Conservation (phyloP, 1,284 basidiomycete genomes). For the Inonotus hispidus region DNA sequence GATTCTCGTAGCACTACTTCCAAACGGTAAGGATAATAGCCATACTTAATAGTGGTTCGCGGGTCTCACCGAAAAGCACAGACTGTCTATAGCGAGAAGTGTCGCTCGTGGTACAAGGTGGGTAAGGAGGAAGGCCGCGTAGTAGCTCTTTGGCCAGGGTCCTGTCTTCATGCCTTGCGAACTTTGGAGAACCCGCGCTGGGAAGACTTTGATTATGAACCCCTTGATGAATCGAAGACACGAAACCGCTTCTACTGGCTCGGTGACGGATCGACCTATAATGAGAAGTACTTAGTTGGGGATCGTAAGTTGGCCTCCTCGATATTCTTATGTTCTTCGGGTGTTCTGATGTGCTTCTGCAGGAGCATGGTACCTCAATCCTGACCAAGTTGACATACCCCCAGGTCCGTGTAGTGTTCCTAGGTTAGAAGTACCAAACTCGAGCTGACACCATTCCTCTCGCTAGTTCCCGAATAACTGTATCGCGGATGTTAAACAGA, state of each 20-base stretch:
- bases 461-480: not conserved
- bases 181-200: conserved; percentile 51
- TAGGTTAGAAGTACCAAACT: not conserved
- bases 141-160: conserved; percentile 57
- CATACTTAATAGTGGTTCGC: not conserved
- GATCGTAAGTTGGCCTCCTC: conserved; percentile 40
- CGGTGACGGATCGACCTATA: conserved; percentile 47
- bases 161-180: conserved; percentile 45
- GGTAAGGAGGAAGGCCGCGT: conserved; percentile 54
- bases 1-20: conserved; percentile 37
- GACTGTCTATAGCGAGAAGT: conserved; percentile 56
- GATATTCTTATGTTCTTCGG: not conserved
- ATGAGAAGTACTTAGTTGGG: conserved; percentile 37
- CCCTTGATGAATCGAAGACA: conserved; percentile 31
- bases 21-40: conserved; percentile 32
- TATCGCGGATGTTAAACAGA: no score
- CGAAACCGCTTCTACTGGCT: conserved; percentile 53
- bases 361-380: conserved; percentile 47
- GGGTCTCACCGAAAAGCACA: conserved; percentile 23
- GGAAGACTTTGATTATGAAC: conserved; percentile 60
- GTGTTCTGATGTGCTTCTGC: not conserved
- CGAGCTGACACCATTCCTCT: not conserved
- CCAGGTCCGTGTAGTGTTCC: conserved; percentile 28
- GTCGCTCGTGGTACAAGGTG: conserved; percentile 63
- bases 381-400: conserved; percentile 37